A percentile compares a stretch with the other conserved stretches of the same genome.
These are phyloP conservation scores for Microbotryum silenes-acaulis DNA, from an alignment of 1,284 basidiomycete species.

Conservation along the genomic window DNA sequence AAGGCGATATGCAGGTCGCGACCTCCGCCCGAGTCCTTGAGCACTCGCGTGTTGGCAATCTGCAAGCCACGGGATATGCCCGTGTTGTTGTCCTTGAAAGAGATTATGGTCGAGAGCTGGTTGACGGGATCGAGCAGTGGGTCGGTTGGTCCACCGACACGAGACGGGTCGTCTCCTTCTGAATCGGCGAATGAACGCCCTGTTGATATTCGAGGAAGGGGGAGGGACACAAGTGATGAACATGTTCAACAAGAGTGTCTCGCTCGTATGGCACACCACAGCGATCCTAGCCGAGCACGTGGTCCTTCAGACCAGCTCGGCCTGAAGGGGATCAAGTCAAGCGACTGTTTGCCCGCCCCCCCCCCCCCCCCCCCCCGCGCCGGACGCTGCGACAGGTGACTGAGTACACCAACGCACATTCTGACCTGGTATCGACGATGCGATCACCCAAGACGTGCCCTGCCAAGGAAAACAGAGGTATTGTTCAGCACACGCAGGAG, in stretches of 20 bases:
- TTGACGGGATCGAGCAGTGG: constrained; percentile 83
- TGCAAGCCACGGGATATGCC: constrained; percentile 88
- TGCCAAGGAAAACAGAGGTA: not conserved
- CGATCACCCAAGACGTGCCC: constrained; percentile 74
- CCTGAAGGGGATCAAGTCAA: too few relatives aligned
- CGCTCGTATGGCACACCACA: too few relatives aligned
- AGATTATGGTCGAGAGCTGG: constrained; percentile 88
- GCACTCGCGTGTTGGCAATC: constrained; percentile 72
- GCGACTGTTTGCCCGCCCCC: too few relatives aligned
- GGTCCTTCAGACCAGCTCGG: too few relatives aligned
- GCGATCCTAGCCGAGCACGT: too few relatives aligned
- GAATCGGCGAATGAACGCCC: constrained; percentile 95
- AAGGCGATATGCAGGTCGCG: constrained; percentile 80
- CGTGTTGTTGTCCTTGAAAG: constrained; percentile 86
- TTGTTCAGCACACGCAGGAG: not conserved
- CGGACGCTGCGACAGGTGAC: too few relatives aligned
- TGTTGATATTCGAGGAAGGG: not conserved
- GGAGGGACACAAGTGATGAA: too few relatives aligned
- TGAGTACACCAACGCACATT: constrained; percentile 50
- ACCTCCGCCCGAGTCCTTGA: constrained; percentile 58
- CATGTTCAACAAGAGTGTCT: too few relatives aligned
- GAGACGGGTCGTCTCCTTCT: constrained; percentile 91
- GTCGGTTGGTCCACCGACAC: constrained; percentile 93
- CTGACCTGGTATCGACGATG: constrained; percentile 94
- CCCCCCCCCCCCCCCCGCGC: too few relatives aligned